These are phyloP conservation scores for Gregarina niphandrodes DNA, from an alignment of 169 alveolate genomes.

Conservation along the genomic window DNA sequence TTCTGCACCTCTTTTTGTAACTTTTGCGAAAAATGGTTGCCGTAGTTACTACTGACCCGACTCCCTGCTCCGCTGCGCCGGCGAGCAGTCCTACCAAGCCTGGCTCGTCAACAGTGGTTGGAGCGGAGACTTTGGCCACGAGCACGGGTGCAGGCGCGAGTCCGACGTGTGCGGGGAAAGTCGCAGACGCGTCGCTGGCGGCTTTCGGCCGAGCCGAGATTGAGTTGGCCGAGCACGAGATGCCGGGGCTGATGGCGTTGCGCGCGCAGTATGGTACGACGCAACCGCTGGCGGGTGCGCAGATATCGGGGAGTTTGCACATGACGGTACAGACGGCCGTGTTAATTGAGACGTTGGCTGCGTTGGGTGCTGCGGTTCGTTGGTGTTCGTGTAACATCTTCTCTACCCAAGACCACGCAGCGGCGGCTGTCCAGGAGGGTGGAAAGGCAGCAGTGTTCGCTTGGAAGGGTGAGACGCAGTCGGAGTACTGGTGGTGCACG, in stretches of 20 bases:
- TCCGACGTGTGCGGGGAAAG: constrained; percentile 27
- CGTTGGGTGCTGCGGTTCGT: constrained; percentile 79
- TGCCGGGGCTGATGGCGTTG: constrained; percentile 82
- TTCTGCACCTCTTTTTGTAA: no score
- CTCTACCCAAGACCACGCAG: constrained; percentile 92
- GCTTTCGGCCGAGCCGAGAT: constrained; percentile 77
- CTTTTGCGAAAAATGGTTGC: no score
- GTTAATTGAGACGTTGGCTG: constrained; percentile 57
- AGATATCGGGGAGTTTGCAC: constrained; percentile 83
- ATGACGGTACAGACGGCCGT: constrained; percentile 80
- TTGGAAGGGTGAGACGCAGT: constrained; percentile 77
- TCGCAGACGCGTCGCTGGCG: constrained; percentile 57
- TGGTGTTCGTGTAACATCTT: constrained; percentile 93
- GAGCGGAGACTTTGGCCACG: no score
- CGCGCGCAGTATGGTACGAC: constrained; percentile 56
- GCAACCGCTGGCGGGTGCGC: constrained; percentile 71
- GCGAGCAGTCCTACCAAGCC: no score
- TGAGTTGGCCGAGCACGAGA: constrained; percentile 70
- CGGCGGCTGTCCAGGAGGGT: constrained; percentile 68
- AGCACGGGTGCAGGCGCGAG: no score
- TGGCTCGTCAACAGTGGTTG: no score
- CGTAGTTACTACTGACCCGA: no score
- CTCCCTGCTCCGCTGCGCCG: no score
- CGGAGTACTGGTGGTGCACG: constrained; percentile 93
- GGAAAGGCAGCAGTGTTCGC: constrained; percentile 76